A percentile compares a stretch with the other conserved stretches of the same genome.
phyloP scores from a whole-genome alignment of 352 stramenopile genomes.

The Nothophytophthora sp. region DNA sequence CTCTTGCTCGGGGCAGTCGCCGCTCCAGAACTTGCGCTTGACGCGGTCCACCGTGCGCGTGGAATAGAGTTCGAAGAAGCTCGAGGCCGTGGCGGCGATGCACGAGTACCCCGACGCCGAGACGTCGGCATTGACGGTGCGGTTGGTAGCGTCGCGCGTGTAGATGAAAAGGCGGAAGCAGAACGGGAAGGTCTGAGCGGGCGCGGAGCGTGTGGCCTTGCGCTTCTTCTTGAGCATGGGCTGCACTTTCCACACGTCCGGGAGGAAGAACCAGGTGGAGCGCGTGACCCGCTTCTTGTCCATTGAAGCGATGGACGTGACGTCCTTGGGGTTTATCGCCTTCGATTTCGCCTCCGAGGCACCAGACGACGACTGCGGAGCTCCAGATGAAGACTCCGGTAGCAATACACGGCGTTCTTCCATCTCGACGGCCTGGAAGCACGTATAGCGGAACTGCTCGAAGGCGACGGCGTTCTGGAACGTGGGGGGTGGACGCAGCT shows the following conservation, averaged over 20 bases:
- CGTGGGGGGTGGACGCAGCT: slow-evolving; percentile 41
- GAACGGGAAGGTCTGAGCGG: slow-evolving; percentile 86
- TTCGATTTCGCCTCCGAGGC: no score
- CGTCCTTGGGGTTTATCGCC: no score
- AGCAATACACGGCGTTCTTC: slow-evolving; percentile 58
- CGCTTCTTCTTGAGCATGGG: slow-evolving; percentile 90
- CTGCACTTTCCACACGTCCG: slow-evolving; percentile 89
- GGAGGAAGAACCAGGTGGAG: slow-evolving; percentile 87
- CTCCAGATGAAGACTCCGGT: neutral
- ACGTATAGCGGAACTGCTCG: slow-evolving; percentile 76
- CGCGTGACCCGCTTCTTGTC: slow-evolving; percentile 30
- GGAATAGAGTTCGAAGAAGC: slow-evolving; percentile 86
- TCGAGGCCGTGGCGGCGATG: slow-evolving; percentile 57
- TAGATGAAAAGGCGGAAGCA: slow-evolving; percentile 87
- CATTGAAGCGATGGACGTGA: no score
- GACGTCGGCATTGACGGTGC: neutral
- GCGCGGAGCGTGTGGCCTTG: slow-evolving; percentile 79
- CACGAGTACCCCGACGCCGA: slow-evolving; percentile 42
- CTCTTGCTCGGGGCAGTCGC: slow-evolving; percentile 3
- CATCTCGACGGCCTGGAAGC: slow-evolving; percentile 84
- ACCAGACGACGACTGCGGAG: no score
- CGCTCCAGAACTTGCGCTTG: slow-evolving; percentile 70
- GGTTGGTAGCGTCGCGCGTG: slow-evolving; percentile 20
- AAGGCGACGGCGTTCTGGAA: slow-evolving; percentile 54
- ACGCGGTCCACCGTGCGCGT: slow-evolving; percentile 84